Base-by-base conservation (phyloP, 1,139 yeast species). In the Debaryomycetaceae sp. region DNA sequence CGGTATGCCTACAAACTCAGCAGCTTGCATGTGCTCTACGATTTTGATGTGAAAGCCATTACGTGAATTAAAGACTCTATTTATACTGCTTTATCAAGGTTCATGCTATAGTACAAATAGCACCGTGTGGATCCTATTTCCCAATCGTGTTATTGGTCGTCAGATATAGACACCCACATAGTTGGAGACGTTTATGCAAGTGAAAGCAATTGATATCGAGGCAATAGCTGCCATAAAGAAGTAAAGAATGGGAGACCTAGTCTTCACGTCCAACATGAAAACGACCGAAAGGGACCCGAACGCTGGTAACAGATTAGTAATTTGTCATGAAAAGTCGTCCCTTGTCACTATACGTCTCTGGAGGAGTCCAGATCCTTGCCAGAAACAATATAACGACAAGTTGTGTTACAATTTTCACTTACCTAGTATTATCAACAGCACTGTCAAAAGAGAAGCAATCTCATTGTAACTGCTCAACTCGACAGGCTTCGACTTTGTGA, bases 121-220 rank as follows among this genome's bases (percentile, higher is more conserved):
- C 31, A 27, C 31, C 31, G 11, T 11, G 31, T 27, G 4, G 31
- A 27, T 8, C 31, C 31, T 27, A 27, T 8, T 11, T 11, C 4
- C 31, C 31, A 27, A 7, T 8, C 11, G n/a, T 34, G 37, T n/a
- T 38, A n/a, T 14, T 14, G 22, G 6, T 24, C 39, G 6, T 47
- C 55, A 73, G 44, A 72, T 65, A 51, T 72, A 72, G 5, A 74
- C 78, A 27, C 78, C 78, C 39, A 72, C 74, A 49, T 61, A 69
- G 56, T 73, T 74, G 45, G 75, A 63, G 24, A 71, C 61, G 52
- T 66, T 63, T 14, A 72, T 58, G 9, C 72, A 58, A 11, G 73
- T 65, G 44, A 68, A 61, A 1, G 75, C 78, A 45, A 74, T 60
- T 22, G 76, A 58, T 14, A 68, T 43, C 9, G 76, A 69, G 8